phyloP scores from a whole-genome alignment of 805 yeast species.

The Candida sithepensis region DNA sequence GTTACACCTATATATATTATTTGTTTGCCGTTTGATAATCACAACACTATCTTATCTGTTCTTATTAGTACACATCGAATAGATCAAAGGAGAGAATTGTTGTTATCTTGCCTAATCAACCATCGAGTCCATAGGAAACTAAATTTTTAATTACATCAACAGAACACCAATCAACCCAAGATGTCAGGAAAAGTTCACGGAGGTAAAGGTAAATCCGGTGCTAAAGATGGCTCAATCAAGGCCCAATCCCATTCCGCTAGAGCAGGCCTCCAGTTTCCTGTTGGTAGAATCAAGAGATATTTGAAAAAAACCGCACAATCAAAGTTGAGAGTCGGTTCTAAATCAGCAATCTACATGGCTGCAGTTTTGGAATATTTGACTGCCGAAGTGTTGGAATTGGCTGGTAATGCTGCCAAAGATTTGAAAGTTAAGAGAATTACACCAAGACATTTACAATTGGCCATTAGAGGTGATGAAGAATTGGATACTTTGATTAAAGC shows the following conservation, averaged over 20 bases:
- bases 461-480: constrained; percentile 98
- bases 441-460: constrained; percentile 94
- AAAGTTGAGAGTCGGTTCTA: constrained; percentile 67
- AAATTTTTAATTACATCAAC: too few relatives aligned
- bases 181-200: constrained; percentile 92
- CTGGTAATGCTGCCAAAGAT: constrained; percentile 98
- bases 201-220: constrained; percentile 93
- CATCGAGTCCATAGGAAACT: too few relatives aligned
- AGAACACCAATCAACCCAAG: background rate
- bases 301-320: constrained; percentile 85
- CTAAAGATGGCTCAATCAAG: constrained; percentile 51
- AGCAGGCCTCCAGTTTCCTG: constrained; percentile 96
- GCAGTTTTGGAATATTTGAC: constrained; percentile 95
- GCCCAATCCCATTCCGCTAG: constrained; percentile 89
- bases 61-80: too few relatives aligned
- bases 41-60: too few relatives aligned
- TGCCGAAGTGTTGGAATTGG: constrained; percentile 95
- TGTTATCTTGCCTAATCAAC: too few relatives aligned
- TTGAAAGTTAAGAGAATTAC: constrained; percentile 94
- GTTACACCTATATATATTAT: too few relatives aligned
- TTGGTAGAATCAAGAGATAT: constrained; percentile 97
- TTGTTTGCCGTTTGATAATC: too few relatives aligned
- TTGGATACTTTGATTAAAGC: constrained; percentile 91
- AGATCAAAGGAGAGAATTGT: too few relatives aligned
- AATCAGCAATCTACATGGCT: constrained; percentile 86